phyloP scores from a whole-genome alignment of 768 basidiomycete species.

The Mycena polygramma region DNA sequence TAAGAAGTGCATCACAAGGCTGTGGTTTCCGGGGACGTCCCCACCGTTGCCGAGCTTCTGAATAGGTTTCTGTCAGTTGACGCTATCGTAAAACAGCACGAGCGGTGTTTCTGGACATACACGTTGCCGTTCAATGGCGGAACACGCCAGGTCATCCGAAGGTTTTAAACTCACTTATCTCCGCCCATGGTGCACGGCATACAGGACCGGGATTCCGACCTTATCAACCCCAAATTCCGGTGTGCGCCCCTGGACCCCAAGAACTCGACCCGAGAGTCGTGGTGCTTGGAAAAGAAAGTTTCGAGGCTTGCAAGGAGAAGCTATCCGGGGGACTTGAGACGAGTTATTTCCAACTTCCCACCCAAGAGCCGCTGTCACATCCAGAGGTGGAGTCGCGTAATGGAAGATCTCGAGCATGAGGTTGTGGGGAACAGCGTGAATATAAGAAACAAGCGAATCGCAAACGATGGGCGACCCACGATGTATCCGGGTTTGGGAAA shows the following conservation, averaged over 20 bases:
- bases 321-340: background rate
- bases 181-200: too few relatives aligned
- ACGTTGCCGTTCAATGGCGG: background rate
- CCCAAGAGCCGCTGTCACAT: background rate
- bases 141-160: background rate
- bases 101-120: constrained; percentile 2
- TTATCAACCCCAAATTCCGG: constrained; percentile 11
- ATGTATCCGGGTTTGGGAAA: background rate
- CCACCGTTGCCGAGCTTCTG: constrained; percentile 3
- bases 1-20: constrained; percentile 17
- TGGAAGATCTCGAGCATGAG: background rate
- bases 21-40: constrained; percentile 11
- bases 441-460: background rate
- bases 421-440: too few relatives aligned
- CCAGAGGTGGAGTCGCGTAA: background rate
- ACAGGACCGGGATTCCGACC: constrained; percentile 17
- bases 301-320: background rate
- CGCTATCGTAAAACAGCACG: constrained; percentile 1
- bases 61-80: constrained; percentile 14
- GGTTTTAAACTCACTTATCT: background rate
- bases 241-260: too few relatives aligned
- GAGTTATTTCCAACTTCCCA: background rate
- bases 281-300: too few relatives aligned
- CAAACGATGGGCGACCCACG: background rate
- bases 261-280: too few relatives aligned